Evolutionary conservation across 441 rosid genomes (phyloP).

Genomic region (Erodium trifolium): DNA sequence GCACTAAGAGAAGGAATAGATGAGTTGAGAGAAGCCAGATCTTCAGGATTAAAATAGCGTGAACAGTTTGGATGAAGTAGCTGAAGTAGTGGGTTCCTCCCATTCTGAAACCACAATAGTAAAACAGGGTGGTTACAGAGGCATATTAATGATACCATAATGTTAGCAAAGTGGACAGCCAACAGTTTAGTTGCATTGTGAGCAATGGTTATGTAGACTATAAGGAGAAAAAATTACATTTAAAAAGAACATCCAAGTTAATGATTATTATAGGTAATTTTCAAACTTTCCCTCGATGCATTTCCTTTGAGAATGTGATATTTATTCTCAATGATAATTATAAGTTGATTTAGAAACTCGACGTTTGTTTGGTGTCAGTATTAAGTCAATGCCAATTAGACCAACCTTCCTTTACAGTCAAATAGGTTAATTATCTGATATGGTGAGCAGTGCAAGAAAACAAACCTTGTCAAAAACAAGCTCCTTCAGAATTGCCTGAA

Average conservation of each 20-base stretch:
- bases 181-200: too few species aligned
- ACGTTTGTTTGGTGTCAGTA: too few species aligned
- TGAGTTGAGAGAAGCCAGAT: conserved; percentile 50
- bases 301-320: too few species aligned
- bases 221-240: too few species aligned
- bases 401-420: not conserved
- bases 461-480: conserved; percentile 76
- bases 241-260: too few species aligned
- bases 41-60: conserved; percentile 70
- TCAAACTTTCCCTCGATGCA: too few species aligned
- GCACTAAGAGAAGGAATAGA: conserved; percentile 54
- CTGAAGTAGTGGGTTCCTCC: conserved; percentile 69
- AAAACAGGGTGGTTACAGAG: conserved; percentile 15
- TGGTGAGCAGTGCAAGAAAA: conserved; percentile 18
- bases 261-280: too few species aligned
- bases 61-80: conserved; percentile 79
- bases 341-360: too few species aligned
- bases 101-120: conserved; percentile 43
- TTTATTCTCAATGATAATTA: too few species aligned
- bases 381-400: not conserved
- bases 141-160: too few species aligned
- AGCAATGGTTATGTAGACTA: too few species aligned
- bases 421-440: not conserved
- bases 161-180: too few species aligned
- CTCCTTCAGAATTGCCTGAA: conserved; percentile 53